Conservation (phyloP, 148 eudicot species). For the Silene uniflora region DNA sequence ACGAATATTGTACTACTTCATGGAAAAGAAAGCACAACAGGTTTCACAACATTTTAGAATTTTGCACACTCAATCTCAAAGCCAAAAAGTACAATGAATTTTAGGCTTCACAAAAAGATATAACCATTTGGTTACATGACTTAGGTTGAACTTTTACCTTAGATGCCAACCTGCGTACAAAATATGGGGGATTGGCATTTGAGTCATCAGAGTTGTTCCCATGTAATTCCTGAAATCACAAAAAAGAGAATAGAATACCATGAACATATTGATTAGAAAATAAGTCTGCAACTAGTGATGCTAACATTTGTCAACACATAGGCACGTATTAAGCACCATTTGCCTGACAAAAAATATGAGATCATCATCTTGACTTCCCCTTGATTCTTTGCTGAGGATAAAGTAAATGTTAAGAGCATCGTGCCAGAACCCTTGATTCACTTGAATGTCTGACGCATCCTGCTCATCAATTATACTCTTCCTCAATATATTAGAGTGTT, state of each 20-base stretch:
- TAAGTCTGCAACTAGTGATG: neutral
- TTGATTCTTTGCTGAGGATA: slow-evolving; percentile 57
- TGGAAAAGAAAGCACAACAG: neutral
- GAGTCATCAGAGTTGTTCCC: slow-evolving; percentile 38
- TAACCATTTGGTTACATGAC: neutral
- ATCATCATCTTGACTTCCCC: slow-evolving; percentile 89
- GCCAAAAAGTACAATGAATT: neutral
- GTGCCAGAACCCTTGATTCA: slow-evolving; percentile 83
- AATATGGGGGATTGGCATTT: slow-evolving; percentile 68
- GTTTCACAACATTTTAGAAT: neutral
- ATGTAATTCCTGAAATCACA: slow-evolving; percentile 38
- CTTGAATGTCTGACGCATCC: slow-evolving; percentile 74
- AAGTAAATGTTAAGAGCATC: slow-evolving; percentile 75
- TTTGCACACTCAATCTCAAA: neutral
- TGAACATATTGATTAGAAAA: neutral
- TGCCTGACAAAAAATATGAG: slow-evolving; percentile 87
- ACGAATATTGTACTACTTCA: neutral
- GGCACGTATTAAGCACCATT: slow-evolving; percentile 43
- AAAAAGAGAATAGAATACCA: neutral
- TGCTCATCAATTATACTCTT: slow-evolving; percentile 61
- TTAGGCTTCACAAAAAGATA: too few relatives aligned
- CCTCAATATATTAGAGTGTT: slow-evolving; percentile 80
- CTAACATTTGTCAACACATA: neutral
- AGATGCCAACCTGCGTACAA: slow-evolving; percentile 98
- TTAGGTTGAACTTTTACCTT: slow-evolving; percentile 57